Evolutionary conservation across 2,329 filamentous ascomycete species (phyloP), one percentile per base, ranked within the genome.

Genomic region (Botrytis byssoidea): DNA sequence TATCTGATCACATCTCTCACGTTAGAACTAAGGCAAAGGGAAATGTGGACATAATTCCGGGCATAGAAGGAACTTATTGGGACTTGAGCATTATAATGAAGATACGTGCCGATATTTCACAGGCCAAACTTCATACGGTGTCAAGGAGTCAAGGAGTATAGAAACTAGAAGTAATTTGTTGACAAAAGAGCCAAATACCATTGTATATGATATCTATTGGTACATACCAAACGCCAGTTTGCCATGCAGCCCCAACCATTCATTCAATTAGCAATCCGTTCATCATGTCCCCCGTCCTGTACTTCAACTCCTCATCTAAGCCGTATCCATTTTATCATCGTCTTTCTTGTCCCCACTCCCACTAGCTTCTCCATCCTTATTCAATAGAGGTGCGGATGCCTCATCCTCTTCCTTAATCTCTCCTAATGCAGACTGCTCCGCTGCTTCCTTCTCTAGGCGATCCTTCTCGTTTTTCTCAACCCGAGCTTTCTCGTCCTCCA

Each of bases 401-500:
- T 94, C 92, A 74, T 89, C 89, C 82, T 94, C 92, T 81, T 95
- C 93, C 79, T 94, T 91, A 81, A 98, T 94, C 65, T 90, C 90
- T 80, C 94, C 94, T 77, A 98, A 86, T 64, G 90, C 89, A 61
- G 89, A 89, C 85, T 95, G 95, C 71, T 92, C 88, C 61, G 89
- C 88, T 78, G 87, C 88, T 55, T 93, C 91, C 78, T 93, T 91
- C 76, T 93, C 90, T 22, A 67, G 65, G 20, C 65, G 32, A 29
- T 35, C 37, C 79, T 91, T 90, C 79, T 92, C 93, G 80, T 92
- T 90, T 84, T 94, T 94, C 83, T 97, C 95, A 83, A 97, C 91
- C 79, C 96, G 88, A 75, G 95, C 95, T 85, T 97, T 97, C 84
- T 99, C 96, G 82, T 99, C 96, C 83, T 99, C 96, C 89, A 97